Conservation (phyloP, 345 rosid species). For the Punica granatum region DNA sequence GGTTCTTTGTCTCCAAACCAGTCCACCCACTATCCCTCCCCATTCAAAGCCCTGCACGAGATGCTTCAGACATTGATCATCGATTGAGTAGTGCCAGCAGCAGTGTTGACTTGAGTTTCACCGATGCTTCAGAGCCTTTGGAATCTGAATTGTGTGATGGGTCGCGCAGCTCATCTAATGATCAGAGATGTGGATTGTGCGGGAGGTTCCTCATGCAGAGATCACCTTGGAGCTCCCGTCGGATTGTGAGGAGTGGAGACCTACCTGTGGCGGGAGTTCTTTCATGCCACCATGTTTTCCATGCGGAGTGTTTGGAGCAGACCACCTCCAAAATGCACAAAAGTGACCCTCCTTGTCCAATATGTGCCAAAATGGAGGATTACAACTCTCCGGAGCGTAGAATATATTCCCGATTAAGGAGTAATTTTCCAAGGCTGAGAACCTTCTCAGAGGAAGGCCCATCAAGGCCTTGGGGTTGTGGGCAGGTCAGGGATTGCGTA, state of each 20-base stretch:
- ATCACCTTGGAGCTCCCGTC: conserved; percentile 46
- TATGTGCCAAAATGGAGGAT: conserved; percentile 31
- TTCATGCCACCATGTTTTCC: conserved; percentile 45
- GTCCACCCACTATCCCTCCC: conserved; percentile 49
- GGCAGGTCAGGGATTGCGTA: conserved; percentile 50
- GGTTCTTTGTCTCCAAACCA: conserved; percentile 49
- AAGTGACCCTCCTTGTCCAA: conserved; percentile 51
- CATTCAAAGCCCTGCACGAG: conserved; percentile 16
- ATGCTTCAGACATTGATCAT: conserved; percentile 26
- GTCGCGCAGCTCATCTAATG: conserved; percentile 18
- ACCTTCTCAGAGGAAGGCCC: conserved; percentile 46
- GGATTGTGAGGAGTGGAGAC: conserved; percentile 42
- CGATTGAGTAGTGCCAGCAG: conserved; percentile 52
- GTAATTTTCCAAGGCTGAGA: conserved; percentile 34
- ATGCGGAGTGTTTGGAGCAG: conserved; percentile 57
- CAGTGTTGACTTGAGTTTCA: conserved; percentile 31
- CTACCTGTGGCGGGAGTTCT: conserved; percentile 50
- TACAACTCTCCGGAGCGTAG: conserved; percentile 24
- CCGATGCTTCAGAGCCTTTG: conserved; percentile 34
- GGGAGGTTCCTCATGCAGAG: conserved; percentile 44
- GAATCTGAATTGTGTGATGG: conserved; percentile 24
- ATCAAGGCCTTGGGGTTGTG: conserved; percentile 62
- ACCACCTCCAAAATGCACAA: conserved; percentile 29
- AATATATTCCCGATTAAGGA: conserved; percentile 22
- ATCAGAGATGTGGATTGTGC: conserved; percentile 41